Evolutionary conservation across 108 stramenopile genomes (phyloP), one percentile per base, ranked within the genome.

Genomic region (Nitzschia putrida): DNA sequence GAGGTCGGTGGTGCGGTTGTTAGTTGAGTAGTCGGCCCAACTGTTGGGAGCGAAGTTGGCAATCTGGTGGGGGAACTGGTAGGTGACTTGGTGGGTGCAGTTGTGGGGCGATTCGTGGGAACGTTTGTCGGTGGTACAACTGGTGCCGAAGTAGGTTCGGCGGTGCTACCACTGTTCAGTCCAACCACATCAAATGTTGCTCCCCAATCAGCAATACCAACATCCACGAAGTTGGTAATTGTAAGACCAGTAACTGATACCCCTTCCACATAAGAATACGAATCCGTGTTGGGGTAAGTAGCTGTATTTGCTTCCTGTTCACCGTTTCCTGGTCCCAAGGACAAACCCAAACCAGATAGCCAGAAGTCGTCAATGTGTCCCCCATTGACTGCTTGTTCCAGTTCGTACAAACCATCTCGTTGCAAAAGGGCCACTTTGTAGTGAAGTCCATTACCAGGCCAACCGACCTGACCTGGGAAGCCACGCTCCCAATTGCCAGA

Each of bases 331-430:
- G 80, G 75, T 64, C 61, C 66, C 13, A 81, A 45, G 20, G 47
- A 49, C 21, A 59, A 43, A 16, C 72, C 55, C 20, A 53, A 34
- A 8, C 75, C 75, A 38, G 49, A 29, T 24, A 21, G n/a, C 26
- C 53, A 76, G 41, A 76, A 73, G 23, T 76, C 66, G 40, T 42
- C 69, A 42, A 53, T 53, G 47, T 72, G 52, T 8, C 80, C 80
- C 29, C 53, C 26, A 50, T 76, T 76, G 29, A 49, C 16, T 23
- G 51, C 42, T 34, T 76, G 44, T 72, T 93, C 92, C 47, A 93
- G 74, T 57, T 93, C 85, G 61, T 86, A 93, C 0, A 71, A 55
- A 9, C 92, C 92, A 72, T 93, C 92, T 0, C 85, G 82, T 64
- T 83, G 73, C 22, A 90, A 59, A 23, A 93, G 54, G 3, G 89